Percentiles rank a stretch among this genome's conserved stretches.
Conservation (phyloP, 2,329 filamentous ascomycete species). For the Clonostachys rhizophaga region DNA sequence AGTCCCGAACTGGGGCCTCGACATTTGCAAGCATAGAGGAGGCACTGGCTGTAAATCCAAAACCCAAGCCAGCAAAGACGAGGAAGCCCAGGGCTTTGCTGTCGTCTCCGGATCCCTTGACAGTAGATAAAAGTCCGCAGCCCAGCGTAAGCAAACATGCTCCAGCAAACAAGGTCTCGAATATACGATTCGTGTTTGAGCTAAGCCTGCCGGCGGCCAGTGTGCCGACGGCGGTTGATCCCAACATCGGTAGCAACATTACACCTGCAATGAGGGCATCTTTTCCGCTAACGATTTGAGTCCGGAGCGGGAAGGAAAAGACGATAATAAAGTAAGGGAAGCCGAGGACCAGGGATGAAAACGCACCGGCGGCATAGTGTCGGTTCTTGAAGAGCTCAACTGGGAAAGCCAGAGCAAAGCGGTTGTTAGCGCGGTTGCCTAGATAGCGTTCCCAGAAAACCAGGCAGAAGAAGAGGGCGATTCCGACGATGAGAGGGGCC, state of each 20-base stretch:
- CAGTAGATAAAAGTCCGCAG: constrained; percentile 38
- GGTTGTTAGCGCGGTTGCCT: constrained; percentile 14
- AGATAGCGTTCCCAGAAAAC: constrained; percentile 19
- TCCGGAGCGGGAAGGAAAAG: constrained; percentile 42
- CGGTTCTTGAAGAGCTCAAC: constrained; percentile 40
- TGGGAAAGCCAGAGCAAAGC: constrained; percentile 36
- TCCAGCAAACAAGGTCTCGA: constrained; percentile 35
- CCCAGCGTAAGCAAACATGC: constrained; percentile 38
- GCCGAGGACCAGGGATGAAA: constrained; percentile 42
- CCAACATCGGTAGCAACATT: constrained; percentile 49
- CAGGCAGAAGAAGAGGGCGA: constrained; percentile 17
- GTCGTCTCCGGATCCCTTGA: constrained; percentile 22
- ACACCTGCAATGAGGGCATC: constrained; percentile 39
- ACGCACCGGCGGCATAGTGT: constrained; percentile 32
- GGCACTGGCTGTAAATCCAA: constrained; percentile 40
- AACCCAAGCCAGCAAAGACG: constrained; percentile 46
- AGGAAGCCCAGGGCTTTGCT: constrained; percentile 43
- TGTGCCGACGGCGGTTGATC: constrained; percentile 39
- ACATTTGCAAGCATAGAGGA: constrained; percentile 38
- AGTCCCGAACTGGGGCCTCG: constrained; percentile 36
- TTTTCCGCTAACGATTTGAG: constrained; percentile 44
- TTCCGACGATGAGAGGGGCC: constrained; percentile 18
- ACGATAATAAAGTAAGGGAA: constrained; percentile 44
- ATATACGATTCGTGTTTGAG: constrained; percentile 29
- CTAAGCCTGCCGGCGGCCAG: constrained; percentile 35